phyloP scores from a whole-genome alignment of 352 stramenopile genomes.

The Pythium dissimile region DNA sequence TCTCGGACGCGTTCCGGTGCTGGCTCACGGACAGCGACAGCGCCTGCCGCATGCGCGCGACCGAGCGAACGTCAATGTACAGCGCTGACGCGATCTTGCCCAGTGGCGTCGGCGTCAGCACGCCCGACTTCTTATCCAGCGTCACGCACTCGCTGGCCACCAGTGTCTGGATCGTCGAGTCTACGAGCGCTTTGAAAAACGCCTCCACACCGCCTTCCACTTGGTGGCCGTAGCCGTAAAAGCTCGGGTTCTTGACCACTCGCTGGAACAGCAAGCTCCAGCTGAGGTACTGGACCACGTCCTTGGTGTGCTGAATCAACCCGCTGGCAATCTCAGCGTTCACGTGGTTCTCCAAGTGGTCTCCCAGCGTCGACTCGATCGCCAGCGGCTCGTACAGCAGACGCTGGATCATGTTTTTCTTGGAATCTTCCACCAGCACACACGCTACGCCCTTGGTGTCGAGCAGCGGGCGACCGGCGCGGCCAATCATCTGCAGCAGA shows the following conservation, averaged over 20 bases:
- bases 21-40: constrained; percentile 27
- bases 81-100: constrained; percentile 94
- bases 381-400: constrained; percentile 98
- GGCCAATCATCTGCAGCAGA: constrained; percentile 99
- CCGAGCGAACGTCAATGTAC: constrained; percentile 93
- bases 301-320: constrained; percentile 78
- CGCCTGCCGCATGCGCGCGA: constrained; percentile 61
- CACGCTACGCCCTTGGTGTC: constrained; percentile 95
- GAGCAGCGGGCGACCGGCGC: constrained; percentile 94
- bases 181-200: constrained; percentile 87
- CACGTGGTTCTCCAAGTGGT: constrained; percentile 92
- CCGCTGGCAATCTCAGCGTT: constrained; percentile 96
- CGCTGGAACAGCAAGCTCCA: constrained; percentile 98
- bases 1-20: constrained; percentile 13
- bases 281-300: constrained; percentile 95
- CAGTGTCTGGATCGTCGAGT: constrained; percentile 76
- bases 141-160: constrained; percentile 85
- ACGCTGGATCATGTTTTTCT: constrained; percentile 99
- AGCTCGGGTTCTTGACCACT: constrained; percentile 95
- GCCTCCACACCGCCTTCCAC: constrained; percentile 25
- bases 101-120: constrained; percentile 78
- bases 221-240: constrained; percentile 86
- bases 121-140: constrained; percentile 31
- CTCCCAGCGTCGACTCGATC: constrained; percentile 94
- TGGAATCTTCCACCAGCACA: constrained; percentile 96